phyloP scores from a whole-genome alignment of 257 asterid species.

The Thymus mandschuricus region DNA sequence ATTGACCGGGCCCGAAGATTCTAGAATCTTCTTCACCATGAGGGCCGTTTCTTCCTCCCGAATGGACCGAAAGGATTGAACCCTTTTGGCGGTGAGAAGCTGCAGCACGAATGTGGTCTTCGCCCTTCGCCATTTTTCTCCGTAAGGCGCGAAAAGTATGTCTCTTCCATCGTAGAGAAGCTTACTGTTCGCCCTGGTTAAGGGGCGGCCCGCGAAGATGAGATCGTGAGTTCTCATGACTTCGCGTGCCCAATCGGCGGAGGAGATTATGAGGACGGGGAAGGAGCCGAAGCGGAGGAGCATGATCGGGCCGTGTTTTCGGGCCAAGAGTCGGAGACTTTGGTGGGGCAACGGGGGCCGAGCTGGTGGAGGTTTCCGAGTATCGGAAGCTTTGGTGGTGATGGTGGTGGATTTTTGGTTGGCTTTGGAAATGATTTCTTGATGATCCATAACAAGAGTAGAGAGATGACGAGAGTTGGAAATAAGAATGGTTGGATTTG shows the following conservation, averaged over 20 bases:
- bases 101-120: neutral
- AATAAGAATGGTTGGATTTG: neutral
- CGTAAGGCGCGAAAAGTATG: neutral
- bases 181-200: neutral
- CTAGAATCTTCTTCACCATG: neutral
- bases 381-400: neutral
- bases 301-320: slow-evolving; percentile 12
- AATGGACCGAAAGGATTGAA: neutral
- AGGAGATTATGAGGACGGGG: neutral
- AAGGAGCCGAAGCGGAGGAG: slow-evolving; percentile 1
- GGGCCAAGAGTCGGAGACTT: neutral
- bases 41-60: slow-evolving; percentile 4
- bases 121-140: neutral
- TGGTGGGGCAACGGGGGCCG: neutral
- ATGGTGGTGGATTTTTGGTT: neutral
- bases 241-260: slow-evolving; percentile 1
- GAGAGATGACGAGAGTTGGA: neutral
- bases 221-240: slow-evolving; percentile 1
- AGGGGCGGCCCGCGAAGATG: neutral
- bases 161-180: neutral
- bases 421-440: neutral
- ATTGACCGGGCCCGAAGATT: neutral
- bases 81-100: slow-evolving; percentile 5
- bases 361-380: slow-evolving; percentile 18
- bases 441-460: neutral